Evolutionary conservation across 345 rosid species (phyloP), one percentile per base, ranked within the genome.

Genomic region (Carallia brachiata): DNA sequence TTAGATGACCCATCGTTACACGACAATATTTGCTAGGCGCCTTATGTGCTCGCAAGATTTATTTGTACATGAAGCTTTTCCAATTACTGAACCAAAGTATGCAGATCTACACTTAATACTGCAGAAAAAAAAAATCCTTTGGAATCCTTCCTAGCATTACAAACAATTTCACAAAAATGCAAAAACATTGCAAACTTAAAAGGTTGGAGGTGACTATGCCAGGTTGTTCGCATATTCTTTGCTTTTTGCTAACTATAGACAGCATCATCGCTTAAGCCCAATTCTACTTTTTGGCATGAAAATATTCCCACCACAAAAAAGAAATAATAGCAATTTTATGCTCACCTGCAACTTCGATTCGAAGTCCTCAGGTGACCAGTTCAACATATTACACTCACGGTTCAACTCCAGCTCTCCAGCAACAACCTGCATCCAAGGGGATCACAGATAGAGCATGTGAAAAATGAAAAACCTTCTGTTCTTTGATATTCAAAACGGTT

Each of bases 291-390:
- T 32, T 1, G 5, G 44, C 17, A n/a, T 64, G 36, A 56, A 65
- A 19, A 40, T 32, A 28, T 3, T 48, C 19, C 48, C 31, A 44
- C 34, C n/a, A 34, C 17, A 28, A 28, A 23, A 15, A 61, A n/a
- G 36, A 27, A 47, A 27, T n/a, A 13, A 37, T 62, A 57, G 37
- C n/a, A 36, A 63, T 6, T 53, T 44, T 16, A 6, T 34, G 8
- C 76, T 55, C 61, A 92, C 99, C 88, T 95, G 99, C 74, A 95
- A 84, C 78, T 90, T 95, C 74, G 99, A 87, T 78, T 92, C 97
- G 23, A 95, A 95, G 80, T 95, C 96, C 81, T 90, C 98, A 1
- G 98, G 92, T 39, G 99, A 95, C 98, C 99, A 95, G 73, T 87
- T 89, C 89, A 95, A 73, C 79, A 86, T 76, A 67, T 88, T 90